These are phyloP conservation scores for Colletotrichum agaves DNA, from an alignment of 2,329 filamentous ascomycete species.

Conservation along the genomic window DNA sequence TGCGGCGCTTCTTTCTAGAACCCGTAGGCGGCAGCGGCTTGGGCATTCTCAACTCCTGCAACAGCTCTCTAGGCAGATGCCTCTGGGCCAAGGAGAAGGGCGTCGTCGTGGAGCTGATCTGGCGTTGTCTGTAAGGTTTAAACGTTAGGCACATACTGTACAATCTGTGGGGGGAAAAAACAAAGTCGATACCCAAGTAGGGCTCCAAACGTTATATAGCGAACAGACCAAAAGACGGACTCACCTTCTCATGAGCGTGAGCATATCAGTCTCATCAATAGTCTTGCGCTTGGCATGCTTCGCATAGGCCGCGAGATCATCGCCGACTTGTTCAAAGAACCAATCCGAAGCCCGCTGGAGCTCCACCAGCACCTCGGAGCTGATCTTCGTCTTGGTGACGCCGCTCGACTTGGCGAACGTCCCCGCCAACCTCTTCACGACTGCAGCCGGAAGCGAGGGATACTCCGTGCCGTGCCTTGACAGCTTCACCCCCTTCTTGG, in stretches of 20 bases:
- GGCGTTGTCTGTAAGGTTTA: conserved; percentile 73
- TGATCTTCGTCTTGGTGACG: conserved; percentile 74
- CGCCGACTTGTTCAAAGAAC: conserved; percentile 90
- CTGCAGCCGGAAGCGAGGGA: conserved; percentile 75
- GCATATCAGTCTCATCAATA: conserved; percentile 86
- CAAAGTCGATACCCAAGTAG: conserved; percentile 23
- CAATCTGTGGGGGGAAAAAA: conserved; percentile 27
- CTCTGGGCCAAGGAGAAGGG: conserved; percentile 87
- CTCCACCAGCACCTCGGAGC: conserved; percentile 77
- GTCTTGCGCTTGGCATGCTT: conserved; percentile 84
- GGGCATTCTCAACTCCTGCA: conserved; percentile 82
- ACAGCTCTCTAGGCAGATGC: conserved; percentile 81
- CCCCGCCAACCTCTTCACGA: conserved; percentile 79
- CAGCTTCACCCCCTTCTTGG: conserved; percentile 62
- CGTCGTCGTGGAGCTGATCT: conserved; percentile 76
- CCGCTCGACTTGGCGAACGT: conserved; percentile 76
- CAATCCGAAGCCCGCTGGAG: conserved; percentile 86
- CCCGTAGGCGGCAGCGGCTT: conserved; percentile 58
- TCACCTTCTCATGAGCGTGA: conserved; percentile 85
- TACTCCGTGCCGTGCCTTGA: conserved; percentile 81
- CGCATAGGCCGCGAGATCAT: conserved; percentile 83
- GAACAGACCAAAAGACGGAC: conserved; percentile 45
- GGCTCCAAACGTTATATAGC: conserved; percentile 17
- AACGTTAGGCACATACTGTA: conserved; percentile 38
- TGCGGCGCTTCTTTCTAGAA: conserved; percentile 55